phyloP scores from a whole-genome alignment of 768 basidiomycete species.

The Termitomyces sp. region DNA sequence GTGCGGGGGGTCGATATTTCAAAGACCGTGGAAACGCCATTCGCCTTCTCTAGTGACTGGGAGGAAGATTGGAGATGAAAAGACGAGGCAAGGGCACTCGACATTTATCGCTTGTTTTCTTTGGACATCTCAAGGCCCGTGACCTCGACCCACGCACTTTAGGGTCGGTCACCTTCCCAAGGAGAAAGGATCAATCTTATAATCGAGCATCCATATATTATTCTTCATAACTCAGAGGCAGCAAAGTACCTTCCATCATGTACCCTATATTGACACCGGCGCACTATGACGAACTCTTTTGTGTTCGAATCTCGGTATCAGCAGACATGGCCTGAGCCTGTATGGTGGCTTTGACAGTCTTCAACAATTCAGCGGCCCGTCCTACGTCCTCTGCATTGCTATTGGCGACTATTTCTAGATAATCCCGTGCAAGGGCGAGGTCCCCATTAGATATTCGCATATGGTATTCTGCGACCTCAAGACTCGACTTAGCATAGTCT shows the following conservation, averaged over 20 bases:
- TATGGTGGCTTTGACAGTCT: slow-evolving; percentile 40
- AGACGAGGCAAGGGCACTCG: slow-evolving; percentile 30
- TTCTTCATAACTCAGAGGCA: not conserved
- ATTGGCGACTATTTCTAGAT: slow-evolving; percentile 64
- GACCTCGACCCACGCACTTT: slow-evolving; percentile 24
- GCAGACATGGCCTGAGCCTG: slow-evolving; percentile 16
- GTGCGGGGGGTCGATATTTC: slow-evolving; percentile 18
- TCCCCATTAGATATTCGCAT: slow-evolving; percentile 58
- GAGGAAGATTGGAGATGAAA: slow-evolving; percentile 23
- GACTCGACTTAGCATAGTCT: slow-evolving; percentile 79
- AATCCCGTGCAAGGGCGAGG: slow-evolving; percentile 63
- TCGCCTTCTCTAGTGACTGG: slow-evolving; percentile 14
- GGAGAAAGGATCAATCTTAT: not conserved
- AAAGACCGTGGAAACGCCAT: slow-evolving; percentile 12
- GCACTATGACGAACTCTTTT: not conserved
- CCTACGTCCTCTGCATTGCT: slow-evolving; percentile 83
- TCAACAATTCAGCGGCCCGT: slow-evolving; percentile 66
- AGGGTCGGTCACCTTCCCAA: slow-evolving; percentile 26
- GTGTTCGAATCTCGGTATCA: slow-evolving; percentile 12
- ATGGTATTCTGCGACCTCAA: slow-evolving; percentile 81
- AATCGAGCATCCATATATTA: not conserved
- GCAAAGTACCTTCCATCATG: not conserved
- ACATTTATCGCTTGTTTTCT: slow-evolving; percentile 39
- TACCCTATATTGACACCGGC: not conserved
- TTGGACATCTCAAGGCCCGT: slow-evolving; percentile 31